phyloP scores from a whole-genome alignment of 2,329 filamentous ascomycete genomes.

The Ophiosphaerella herpotricha region DNA sequence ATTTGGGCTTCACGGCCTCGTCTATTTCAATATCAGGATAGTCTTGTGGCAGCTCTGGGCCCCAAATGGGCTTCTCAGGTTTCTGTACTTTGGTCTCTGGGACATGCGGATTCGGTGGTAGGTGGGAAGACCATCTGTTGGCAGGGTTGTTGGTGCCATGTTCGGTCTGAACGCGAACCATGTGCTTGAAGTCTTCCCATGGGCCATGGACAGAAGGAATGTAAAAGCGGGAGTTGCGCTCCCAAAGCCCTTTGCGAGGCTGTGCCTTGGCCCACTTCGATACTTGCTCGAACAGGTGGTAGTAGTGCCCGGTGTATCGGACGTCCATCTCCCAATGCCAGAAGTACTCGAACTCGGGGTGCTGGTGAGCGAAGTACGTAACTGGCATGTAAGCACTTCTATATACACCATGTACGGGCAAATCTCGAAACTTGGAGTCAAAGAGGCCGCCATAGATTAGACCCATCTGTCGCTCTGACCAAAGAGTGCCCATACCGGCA shows the following conservation, averaged over 20 bases:
- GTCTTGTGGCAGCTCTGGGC: constrained; percentile 49
- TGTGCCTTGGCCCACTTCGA: constrained; percentile 70
- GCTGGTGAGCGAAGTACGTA: constrained; percentile 86
- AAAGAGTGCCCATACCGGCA: constrained; percentile 57
- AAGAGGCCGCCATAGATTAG: constrained; percentile 57
- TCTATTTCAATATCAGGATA: constrained; percentile 57
- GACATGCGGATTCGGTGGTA: constrained; percentile 50
- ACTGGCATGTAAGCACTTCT: constrained; percentile 90
- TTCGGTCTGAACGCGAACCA: constrained; percentile 66
- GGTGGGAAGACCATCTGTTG: constrained; percentile 50
- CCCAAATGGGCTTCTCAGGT: constrained; percentile 56
- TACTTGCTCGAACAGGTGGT: constrained; percentile 74
- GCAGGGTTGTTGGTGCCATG: constrained; percentile 54
- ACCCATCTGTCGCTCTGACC: constrained; percentile 60
- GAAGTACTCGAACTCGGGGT: constrained; percentile 87
- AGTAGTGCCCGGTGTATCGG: constrained; percentile 87
- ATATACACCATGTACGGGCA: constrained; percentile 70
- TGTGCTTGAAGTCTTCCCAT: constrained; percentile 72
- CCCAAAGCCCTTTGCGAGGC: constrained; percentile 75
- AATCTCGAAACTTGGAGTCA: constrained; percentile 57
- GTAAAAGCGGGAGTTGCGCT: constrained; percentile 77
- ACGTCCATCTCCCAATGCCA: constrained; percentile 98
- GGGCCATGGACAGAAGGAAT: constrained; percentile 70
- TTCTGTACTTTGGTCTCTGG: constrained; percentile 44
- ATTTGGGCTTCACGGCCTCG: constrained; percentile 59